Conservation (phyloP, 2,329 filamentous ascomycete species). For the Phaeophleospora eucalypticola region DNA sequence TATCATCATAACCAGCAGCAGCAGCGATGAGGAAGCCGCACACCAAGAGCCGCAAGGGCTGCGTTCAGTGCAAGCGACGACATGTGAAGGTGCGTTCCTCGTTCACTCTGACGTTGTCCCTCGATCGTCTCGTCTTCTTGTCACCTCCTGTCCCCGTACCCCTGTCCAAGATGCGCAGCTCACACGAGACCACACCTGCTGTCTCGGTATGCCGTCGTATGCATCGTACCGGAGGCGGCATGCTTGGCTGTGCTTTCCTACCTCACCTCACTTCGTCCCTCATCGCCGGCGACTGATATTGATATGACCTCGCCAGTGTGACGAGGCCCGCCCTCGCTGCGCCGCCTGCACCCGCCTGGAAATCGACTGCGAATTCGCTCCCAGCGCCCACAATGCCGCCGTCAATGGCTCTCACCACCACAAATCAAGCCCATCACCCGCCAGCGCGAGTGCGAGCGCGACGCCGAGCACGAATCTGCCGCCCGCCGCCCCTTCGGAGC, state of each 20-base stretch:
- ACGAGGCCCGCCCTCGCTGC: constrained; percentile 14
- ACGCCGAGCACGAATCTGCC: too few relatives aligned
- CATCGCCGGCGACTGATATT: too few relatives aligned
- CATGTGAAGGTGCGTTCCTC: constrained; percentile 19
- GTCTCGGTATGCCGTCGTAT: background rate
- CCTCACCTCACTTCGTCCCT: constrained; percentile 1
- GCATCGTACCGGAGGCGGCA: constrained; percentile 4
- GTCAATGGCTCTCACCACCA: constrained; percentile 3
- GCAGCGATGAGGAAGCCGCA: too few relatives aligned
- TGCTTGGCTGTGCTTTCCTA: background rate
- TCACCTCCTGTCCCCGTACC: too few relatives aligned
- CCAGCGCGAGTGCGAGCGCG: constrained; percentile 1
- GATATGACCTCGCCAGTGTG: too few relatives aligned
- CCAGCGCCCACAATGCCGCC: constrained; percentile 3
- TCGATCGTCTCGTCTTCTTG: too few relatives aligned
- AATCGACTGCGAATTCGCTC: constrained; percentile 14
- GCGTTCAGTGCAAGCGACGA: constrained; percentile 21
- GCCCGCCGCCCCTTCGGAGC: background rate
- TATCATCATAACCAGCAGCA: too few relatives aligned
- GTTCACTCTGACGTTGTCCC: too few relatives aligned
- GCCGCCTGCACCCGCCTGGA: constrained; percentile 16
- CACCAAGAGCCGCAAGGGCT: constrained; percentile 21
- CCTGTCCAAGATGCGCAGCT: too few relatives aligned
- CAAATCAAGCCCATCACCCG: constrained; percentile 2
- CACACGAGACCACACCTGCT: background rate